Evolutionary conservation across 371 early-diverging fungal genomes (phyloP).

Genomic region (Lichtheimia hyalospora): DNA sequence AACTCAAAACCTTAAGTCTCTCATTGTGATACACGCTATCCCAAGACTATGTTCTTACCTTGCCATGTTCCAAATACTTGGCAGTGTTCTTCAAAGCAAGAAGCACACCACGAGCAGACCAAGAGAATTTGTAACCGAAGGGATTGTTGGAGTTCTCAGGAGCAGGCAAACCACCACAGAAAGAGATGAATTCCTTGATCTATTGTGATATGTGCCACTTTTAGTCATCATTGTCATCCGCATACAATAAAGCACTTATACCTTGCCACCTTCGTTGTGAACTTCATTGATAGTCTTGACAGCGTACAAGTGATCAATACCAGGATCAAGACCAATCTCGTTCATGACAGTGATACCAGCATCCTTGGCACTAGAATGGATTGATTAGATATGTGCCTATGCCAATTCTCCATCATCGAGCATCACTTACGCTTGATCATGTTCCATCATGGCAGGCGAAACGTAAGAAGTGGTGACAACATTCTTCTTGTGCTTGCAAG

Average conservation of each 20-base stretch:
- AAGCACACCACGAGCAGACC: conserved; percentile 96
- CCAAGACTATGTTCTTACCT: conserved; percentile 43
- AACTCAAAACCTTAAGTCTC: neutral
- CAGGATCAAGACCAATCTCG: conserved; percentile 95
- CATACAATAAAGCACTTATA: conserved; percentile 18
- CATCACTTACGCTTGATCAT: conserved; percentile 69
- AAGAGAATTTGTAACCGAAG: conserved; percentile 98
- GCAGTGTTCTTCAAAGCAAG: conserved; percentile 94
- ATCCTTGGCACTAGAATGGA: conserved; percentile 62
- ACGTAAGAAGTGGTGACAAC: conserved; percentile 93
- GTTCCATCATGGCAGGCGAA: conserved; percentile 83
- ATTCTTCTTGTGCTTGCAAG: conserved; percentile 78
- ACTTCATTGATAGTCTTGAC: conserved; percentile 86
- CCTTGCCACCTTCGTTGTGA: conserved; percentile 85
- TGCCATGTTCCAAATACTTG: conserved; percentile 84
- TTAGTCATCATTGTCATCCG: neutral
- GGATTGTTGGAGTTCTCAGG: conserved; percentile 97
- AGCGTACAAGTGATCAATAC: conserved; percentile 93
- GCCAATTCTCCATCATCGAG: neutral
- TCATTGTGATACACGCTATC: too few species aligned
- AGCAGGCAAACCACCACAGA: conserved; percentile 98
- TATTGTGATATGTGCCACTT: conserved; percentile 17
- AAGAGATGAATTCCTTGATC: conserved; percentile 86
- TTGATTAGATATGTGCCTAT: neutral
- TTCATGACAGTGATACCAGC: conserved; percentile 86